A percentile compares a stretch with the other conserved stretches of the same genome.
phyloP scores from a whole-genome alignment of 805 yeast genomes.

The Aciculoconidium aculeatum region DNA sequence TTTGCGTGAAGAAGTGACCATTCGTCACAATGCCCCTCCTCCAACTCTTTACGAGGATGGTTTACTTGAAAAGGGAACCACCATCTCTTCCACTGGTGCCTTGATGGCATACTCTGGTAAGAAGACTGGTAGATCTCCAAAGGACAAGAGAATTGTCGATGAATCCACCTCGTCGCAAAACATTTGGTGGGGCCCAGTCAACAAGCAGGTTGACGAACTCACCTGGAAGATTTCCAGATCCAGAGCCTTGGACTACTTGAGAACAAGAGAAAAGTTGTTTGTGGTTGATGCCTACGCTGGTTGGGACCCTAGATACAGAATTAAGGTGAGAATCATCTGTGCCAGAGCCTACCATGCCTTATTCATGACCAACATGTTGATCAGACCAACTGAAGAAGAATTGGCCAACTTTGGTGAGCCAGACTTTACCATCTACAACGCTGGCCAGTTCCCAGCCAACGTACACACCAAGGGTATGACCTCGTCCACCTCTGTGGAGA shows the following conservation, averaged over 20 bases:
- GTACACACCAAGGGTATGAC: constrained; percentile 96
- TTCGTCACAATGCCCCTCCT: constrained; percentile 89
- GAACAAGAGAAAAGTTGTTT: constrained; percentile 90
- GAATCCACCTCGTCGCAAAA: constrained; percentile 78
- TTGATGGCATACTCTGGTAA: constrained; percentile 91
- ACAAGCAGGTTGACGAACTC: constrained; percentile 86
- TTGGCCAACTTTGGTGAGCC: constrained; percentile 90
- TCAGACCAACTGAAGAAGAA: constrained; percentile 90
- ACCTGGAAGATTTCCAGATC: constrained; percentile 95
- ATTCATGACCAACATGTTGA: constrained; percentile 97
- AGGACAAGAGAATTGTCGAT: constrained; percentile 95
- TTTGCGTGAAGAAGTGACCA: constrained; percentile 55
- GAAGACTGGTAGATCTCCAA: constrained; percentile 97
- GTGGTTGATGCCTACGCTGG: constrained; percentile 97
- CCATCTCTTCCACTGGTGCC: constrained; percentile 90
- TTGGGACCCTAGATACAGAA: constrained; percentile 97
- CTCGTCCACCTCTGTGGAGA: constrained; percentile 90
- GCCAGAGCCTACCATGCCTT: constrained; percentile 98
- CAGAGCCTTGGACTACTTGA: constrained; percentile 93
- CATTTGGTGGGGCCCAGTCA: constrained; percentile 99
- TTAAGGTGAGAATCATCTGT: constrained; percentile 92
- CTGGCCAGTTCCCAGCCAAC: constrained; percentile 98
- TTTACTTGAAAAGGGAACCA: constrained; percentile 81
- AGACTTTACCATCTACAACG: constrained; percentile 96
- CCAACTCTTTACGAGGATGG: constrained; percentile 95